phyloP scores from a whole-genome alignment of 345 rosid genomes.

The Linum usitatissimum region DNA sequence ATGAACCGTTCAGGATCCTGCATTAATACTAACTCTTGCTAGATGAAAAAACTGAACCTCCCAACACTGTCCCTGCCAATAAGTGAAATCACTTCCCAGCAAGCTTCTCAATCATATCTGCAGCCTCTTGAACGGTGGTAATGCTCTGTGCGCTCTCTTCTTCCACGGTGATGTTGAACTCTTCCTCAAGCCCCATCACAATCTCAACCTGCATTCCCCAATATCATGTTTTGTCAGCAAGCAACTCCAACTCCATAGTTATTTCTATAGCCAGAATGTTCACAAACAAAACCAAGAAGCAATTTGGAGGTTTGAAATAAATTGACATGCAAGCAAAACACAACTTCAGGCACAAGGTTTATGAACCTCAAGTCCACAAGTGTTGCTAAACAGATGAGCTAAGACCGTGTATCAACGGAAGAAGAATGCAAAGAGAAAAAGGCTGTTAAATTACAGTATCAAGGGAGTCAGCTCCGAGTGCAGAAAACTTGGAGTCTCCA shows the following conservation, averaged over 20 bases:
- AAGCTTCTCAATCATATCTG: background rate
- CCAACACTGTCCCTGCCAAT: too few species aligned
- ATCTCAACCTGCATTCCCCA: background rate
- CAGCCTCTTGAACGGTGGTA: background rate
- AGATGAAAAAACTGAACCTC: too few species aligned
- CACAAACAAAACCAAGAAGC: too few species aligned
- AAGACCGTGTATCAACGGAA: background rate
- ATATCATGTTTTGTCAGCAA: background rate
- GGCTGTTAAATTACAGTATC: conserved; percentile 13
- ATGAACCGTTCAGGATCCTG: too few species aligned
- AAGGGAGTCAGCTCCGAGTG: conserved; percentile 25
- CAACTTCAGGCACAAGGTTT: too few species aligned
- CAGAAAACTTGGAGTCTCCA: conserved; percentile 16
- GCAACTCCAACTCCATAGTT: background rate
- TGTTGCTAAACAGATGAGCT: background rate
- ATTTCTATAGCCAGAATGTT: too few species aligned
- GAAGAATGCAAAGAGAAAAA: background rate
- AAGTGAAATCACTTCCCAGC: background rate
- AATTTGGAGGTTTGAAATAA: too few species aligned
- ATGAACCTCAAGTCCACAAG: too few species aligned
- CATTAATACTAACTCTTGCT: too few species aligned
- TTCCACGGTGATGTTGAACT: background rate
- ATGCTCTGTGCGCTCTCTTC: background rate
- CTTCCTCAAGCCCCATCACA: background rate
- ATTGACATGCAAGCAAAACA: too few species aligned